Percentiles rank a stretch among this genome's conserved stretches.
Conservation (phyloP, 176 grass and related monocot species). For the Typha latifolia region DNA sequence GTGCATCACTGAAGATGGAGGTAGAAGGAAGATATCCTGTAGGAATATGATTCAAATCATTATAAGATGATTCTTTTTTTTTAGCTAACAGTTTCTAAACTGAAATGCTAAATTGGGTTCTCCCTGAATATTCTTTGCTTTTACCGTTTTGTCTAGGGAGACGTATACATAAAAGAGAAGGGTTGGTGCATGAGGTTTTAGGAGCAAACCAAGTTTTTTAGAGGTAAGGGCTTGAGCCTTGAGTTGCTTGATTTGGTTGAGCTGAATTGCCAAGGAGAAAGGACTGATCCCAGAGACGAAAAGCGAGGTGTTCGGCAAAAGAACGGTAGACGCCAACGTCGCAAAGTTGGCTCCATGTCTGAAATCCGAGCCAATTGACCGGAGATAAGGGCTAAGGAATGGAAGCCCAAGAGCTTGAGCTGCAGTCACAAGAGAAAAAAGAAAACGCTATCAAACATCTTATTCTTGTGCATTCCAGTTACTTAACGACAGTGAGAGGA, state of each 20-base stretch:
- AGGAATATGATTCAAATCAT: too few relatives aligned
- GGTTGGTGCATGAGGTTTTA: background rate
- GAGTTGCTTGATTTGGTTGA: conserved; percentile 58
- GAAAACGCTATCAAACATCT: background rate
- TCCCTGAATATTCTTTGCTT: too few relatives aligned
- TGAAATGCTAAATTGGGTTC: too few relatives aligned
- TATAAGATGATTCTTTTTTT: too few relatives aligned
- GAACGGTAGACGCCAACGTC: conserved; percentile 61
- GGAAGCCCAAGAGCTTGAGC: conserved; percentile 50
- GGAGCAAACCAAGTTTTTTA: background rate
- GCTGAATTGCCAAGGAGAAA: conserved; percentile 57
- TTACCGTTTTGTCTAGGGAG: too few relatives aligned
- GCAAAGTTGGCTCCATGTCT: conserved; percentile 74
- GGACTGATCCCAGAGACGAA: conserved; percentile 72
- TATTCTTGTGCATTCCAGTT: background rate
- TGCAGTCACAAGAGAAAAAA: conserved; percentile 8
- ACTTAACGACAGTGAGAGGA: background rate
- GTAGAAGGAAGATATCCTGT: conserved; percentile 25
- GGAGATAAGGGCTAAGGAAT: conserved; percentile 67
- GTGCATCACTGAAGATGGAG: conserved; percentile 20
- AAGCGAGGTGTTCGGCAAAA: conserved; percentile 52
- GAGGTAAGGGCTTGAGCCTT: conserved; percentile 16
- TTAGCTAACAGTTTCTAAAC: too few relatives aligned
- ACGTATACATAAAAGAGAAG: too few relatives aligned
- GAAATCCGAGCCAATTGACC: conserved; percentile 53